A percentile compares a stretch with the other conserved stretches of the same genome.
Evolutionary conservation across 1,284 basidiomycete genomes (phyloP).

Genomic region (Naganishia albida): DNA sequence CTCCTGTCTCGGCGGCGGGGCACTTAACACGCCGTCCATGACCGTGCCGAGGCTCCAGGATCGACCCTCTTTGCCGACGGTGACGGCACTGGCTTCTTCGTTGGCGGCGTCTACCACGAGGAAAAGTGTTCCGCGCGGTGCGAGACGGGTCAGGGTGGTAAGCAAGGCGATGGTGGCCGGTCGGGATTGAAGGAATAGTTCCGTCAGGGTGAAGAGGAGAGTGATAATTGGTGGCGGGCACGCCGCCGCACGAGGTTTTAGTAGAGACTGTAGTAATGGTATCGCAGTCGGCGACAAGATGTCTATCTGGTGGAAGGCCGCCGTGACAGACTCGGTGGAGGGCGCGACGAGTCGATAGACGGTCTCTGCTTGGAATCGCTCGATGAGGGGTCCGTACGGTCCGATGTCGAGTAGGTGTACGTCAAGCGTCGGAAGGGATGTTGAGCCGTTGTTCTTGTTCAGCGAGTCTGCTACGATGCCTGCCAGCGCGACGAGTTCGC

Average conservation of each 20-base stretch:
- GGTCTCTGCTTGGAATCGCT: conserved; percentile 9
- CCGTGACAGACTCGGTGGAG: conserved; percentile 8
- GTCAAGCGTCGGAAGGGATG: not conserved
- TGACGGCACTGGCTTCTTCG: conserved; percentile 37
- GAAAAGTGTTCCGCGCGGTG: conserved; percentile 51
- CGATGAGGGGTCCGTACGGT: conserved; percentile 27
- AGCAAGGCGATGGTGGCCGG: conserved; percentile 51
- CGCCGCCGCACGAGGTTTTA: not conserved
- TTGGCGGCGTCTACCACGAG: conserved; percentile 53
- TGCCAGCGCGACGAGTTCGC: conserved; percentile 52
- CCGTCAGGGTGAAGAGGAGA: conserved; percentile 55
- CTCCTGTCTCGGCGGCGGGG: not conserved
- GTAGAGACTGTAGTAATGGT: conserved; percentile 4
- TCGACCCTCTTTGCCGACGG: conserved; percentile 41
- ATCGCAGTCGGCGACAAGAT: conserved; percentile 19
- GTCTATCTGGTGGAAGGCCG: conserved; percentile 30
- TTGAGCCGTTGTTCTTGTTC: not conserved
- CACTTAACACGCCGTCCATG: conserved; percentile 41
- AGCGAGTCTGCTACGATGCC: conserved; percentile 39
- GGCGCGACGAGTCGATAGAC: conserved; percentile 1
- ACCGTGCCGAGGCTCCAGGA: conserved; percentile 45
- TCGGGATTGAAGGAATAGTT: conserved; percentile 54
- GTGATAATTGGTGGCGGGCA: conserved; percentile 47
- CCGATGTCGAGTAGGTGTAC: conserved; percentile 28
- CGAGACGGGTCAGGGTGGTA: conserved; percentile 43